Evolutionary conservation across 2,329 filamentous ascomycete genomes (phyloP), one percentile per base, ranked within the genome.

Genomic region (Monilinia fructicola): DNA sequence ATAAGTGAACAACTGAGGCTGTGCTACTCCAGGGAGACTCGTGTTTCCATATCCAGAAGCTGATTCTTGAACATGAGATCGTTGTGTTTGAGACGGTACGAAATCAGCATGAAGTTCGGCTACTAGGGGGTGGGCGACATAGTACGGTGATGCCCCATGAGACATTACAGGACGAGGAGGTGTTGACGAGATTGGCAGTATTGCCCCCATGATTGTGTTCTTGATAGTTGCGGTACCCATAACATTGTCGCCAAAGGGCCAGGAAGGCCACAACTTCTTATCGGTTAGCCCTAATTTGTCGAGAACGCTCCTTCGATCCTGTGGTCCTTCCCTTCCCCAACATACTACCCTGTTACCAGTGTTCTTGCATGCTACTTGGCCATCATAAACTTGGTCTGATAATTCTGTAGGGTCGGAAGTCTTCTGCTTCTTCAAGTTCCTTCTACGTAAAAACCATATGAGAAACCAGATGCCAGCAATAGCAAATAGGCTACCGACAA

Each of bases 181-280:
- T 46, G 18, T 26, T 46, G 42, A 46, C 2, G 40, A 16, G 1
- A 46, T 18, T 35, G 55, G 40, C 16, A 59, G 16, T 31, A 23
- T 26, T 11, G 55, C 42, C 7, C 55, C 55, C 26, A 59, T 59
- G 7, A 59, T 59, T 3, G 55, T 40, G 28, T 46, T 18, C 26
- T 59, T 59, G 40, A 59, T 59, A 46, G 55, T 12, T n/a, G 12
- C 26, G 26, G 55, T 59, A 3, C 55, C 55, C 40, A 59, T 44
- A 5, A 26, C 28, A 26, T 46, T 59, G 11, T 59, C 55, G 9
- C 55, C 55, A 26, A 59, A 59, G 31, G 55, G 55, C 55, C 55
- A 59, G 31, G 55, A 59, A 7, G 55, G 55, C 55, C 55, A 59
- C 9, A 59, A 31, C 7, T 46, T 59, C 16, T 59, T 59, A 5